These are phyloP conservation scores for Cystobasidium sp. DNA, from an alignment of 1,284 basidiomycete species.

Conservation along the genomic window DNA sequence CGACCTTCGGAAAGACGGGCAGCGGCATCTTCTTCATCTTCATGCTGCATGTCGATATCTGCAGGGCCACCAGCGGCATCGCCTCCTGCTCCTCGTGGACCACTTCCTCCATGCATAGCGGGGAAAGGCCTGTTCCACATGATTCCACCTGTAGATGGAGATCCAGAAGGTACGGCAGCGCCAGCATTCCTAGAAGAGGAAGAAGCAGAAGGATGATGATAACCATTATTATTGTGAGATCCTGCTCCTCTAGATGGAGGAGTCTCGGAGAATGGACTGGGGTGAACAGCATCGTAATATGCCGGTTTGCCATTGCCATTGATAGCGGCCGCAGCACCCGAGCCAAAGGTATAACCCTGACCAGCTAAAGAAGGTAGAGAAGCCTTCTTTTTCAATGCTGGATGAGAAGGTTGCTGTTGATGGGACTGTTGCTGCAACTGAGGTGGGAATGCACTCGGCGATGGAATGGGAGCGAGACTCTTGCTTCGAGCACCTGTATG, in stretches of 20 bases:
- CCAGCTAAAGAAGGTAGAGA: constrained; percentile 57
- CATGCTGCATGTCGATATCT: constrained; percentile 35
- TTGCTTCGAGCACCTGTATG: constrained; percentile 60
- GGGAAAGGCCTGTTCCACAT: constrained; percentile 39
- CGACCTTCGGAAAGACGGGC: constrained; percentile 20
- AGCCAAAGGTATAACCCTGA: constrained; percentile 51
- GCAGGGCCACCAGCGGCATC: not conserved
- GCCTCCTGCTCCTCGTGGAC: too few relatives aligned
- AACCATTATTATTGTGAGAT: constrained; percentile 16
- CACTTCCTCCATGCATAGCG: not conserved
- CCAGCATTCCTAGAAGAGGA: constrained; percentile 15
- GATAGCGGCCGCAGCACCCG: constrained; percentile 1
- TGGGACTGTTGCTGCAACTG: constrained; percentile 54
- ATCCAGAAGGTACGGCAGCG: constrained; percentile 17
- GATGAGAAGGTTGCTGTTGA: not conserved
- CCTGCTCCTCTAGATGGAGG: constrained; percentile 55
- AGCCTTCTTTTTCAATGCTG: constrained; percentile 72
- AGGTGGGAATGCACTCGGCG: constrained; percentile 39
- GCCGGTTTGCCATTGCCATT: constrained; percentile 3
- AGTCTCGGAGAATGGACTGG: constrained; percentile 59
- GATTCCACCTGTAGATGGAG: constrained; percentile 30
- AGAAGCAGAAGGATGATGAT: not conserved
- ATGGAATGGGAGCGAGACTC: constrained; percentile 56
- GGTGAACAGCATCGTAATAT: constrained; percentile 36
- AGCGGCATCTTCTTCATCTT: constrained; percentile 44